phyloP scores from a whole-genome alignment of 768 basidiomycete genomes.

The Pulveroboletus sp. region DNA sequence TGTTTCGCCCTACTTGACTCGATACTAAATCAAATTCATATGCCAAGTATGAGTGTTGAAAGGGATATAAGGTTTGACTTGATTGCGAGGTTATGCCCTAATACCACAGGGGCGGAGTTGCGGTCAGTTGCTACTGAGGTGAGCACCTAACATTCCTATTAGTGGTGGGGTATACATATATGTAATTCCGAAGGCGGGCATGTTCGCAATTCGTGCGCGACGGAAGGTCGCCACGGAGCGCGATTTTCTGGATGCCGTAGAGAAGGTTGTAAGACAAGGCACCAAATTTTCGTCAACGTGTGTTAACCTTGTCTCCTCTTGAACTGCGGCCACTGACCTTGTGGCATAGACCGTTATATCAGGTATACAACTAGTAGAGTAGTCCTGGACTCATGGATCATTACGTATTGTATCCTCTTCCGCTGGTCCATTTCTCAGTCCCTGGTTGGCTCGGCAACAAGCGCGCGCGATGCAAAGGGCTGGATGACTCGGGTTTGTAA shows the following conservation, averaged over 20 bases:
- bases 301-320: slow-evolving; percentile 24
- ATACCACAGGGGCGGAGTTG: slow-evolving; percentile 97
- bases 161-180: slow-evolving; percentile 78
- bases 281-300: slow-evolving; percentile 98
- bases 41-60: slow-evolving; percentile 88
- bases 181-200: slow-evolving; percentile 82
- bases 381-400: slow-evolving; percentile 5
- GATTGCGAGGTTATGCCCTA: slow-evolving; percentile 94
- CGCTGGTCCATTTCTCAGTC: neutral
- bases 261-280: slow-evolving; percentile 97
- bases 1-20: neutral
- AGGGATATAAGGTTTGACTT: slow-evolving; percentile 96
- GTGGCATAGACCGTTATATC: slow-evolving; percentile 68
- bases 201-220: slow-evolving; percentile 97
- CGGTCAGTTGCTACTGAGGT: slow-evolving; percentile 97
- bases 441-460: neutral
- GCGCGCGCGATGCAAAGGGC: neutral
- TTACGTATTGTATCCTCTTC: slow-evolving; percentile 15
- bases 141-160: slow-evolving; percentile 12
- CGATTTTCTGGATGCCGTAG: slow-evolving; percentile 96
- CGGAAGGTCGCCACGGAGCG: slow-evolving; percentile 96
- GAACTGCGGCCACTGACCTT: slow-evolving; percentile 2
- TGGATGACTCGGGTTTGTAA: neutral
- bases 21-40: neutral
- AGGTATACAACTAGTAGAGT: slow-evolving; percentile 80